Evolutionary conservation across 345 rosid species (phyloP).

Genomic region (Salix viminalis): DNA sequence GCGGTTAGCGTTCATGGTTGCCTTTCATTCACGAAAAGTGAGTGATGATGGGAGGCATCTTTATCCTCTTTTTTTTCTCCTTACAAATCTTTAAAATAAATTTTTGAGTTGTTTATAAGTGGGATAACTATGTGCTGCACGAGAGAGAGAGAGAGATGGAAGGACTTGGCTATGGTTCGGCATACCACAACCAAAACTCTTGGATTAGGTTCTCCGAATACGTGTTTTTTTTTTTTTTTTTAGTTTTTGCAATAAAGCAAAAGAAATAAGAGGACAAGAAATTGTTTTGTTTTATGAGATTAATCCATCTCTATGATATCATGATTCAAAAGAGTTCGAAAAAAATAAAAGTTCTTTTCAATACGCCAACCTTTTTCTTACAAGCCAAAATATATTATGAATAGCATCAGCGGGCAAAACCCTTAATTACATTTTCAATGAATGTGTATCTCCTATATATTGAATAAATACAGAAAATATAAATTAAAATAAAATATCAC

Average conservation of each 20-base stretch:
- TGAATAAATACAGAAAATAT: no score
- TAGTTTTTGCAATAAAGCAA: not conserved
- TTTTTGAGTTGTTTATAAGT: conserved; percentile 17
- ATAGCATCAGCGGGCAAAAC: no score
- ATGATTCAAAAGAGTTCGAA: no score
- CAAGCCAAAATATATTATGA: no score
- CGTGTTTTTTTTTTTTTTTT: conserved; percentile 1
- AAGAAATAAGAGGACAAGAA: not conserved
- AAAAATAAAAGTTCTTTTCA: no score
- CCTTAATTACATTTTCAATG: no score
- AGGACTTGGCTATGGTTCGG: conserved; percentile 47
- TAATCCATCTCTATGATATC: no score
- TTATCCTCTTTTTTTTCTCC: conserved; percentile 16
- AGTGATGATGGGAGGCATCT: conserved; percentile 64
- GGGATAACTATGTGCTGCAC: conserved; percentile 36
- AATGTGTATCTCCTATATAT: no score
- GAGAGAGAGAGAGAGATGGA: conserved; percentile 6
- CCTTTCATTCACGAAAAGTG: conserved; percentile 92
- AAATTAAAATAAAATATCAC: no score
- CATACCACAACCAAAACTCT: conserved; percentile 61
- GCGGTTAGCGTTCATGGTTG: conserved; percentile 81
- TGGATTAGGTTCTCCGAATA: conserved; percentile 64
- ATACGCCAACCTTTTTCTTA: no score
- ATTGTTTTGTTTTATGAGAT: no score
- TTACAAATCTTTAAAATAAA: not conserved